A percentile compares a stretch with the other conserved stretches of the same genome.
Evolutionary conservation across 805 yeast species (phyloP).

Genomic region (Ogataea neopini): DNA sequence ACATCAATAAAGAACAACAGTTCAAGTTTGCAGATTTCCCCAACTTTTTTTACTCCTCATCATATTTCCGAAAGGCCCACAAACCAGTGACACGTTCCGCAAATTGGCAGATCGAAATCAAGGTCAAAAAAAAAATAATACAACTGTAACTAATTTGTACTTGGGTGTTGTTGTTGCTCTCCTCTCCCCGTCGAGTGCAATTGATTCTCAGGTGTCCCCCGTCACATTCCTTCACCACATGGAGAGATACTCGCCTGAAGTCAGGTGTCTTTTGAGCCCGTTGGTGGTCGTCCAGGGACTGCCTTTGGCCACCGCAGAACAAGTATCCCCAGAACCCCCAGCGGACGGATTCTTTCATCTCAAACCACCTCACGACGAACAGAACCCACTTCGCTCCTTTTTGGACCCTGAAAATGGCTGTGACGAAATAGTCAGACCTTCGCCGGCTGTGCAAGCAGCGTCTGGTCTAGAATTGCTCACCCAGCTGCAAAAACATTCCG

Average conservation of each 20-base stretch:
- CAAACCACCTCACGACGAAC: background rate
- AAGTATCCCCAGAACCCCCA: constrained; percentile 4
- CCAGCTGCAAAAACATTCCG: constrained; percentile 31
- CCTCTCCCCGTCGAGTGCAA: background rate
- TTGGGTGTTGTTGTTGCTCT: too few relatives aligned
- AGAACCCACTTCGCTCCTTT: constrained; percentile 12
- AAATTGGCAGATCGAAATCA: background rate
- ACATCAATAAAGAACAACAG: background rate
- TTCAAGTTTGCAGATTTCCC: background rate
- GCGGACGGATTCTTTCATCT: constrained; percentile 15
- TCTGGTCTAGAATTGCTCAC: constrained; percentile 34
- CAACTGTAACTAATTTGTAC: too few relatives aligned
- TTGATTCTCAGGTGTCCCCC: too few relatives aligned
- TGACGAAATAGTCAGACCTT: constrained; percentile 14
- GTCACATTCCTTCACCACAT: constrained; percentile 28
- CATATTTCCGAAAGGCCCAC: background rate
- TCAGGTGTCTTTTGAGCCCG: constrained; percentile 39
- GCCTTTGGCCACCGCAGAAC: too few relatives aligned
- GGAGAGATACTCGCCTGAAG: constrained; percentile 41
- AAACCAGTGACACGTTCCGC: background rate
- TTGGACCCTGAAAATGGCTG: constrained; percentile 12
- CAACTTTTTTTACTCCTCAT: background rate
- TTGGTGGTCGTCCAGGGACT: constrained; percentile 45
- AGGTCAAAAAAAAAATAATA: background rate
- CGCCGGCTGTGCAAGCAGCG: constrained; percentile 30